phyloP scores from a whole-genome alignment of 768 basidiomycete species.

The Amanita pallidorosea region DNA sequence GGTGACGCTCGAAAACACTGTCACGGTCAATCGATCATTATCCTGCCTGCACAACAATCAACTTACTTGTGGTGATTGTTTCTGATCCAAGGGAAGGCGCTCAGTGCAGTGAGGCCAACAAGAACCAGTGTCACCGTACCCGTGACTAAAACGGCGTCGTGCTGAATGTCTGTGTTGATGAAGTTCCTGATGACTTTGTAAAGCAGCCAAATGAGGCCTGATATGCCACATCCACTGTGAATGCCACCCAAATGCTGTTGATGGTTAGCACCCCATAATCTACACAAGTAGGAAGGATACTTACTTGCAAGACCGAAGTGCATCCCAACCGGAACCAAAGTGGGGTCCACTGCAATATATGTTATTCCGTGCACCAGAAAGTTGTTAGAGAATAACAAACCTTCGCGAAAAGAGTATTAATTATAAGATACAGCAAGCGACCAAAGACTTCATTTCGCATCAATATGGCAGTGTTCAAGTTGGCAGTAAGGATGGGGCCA shows the following conservation, averaged over 20 bases:
- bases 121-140: constrained; percentile 49
- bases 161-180: constrained; percentile 33
- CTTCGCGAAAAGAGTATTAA: constrained; percentile 66
- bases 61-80: constrained; percentile 74
- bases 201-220: constrained; percentile 61
- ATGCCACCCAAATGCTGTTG: constrained; percentile 67
- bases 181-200: constrained; percentile 51
- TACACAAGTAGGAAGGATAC: not conserved
- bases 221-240: constrained; percentile 65
- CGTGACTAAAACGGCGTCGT: constrained; percentile 46
- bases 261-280: constrained; percentile 6
- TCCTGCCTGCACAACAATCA: not conserved
- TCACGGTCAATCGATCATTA: not conserved
- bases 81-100: constrained; percentile 72
- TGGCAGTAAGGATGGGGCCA: constrained; percentile 61
- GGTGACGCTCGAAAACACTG: constrained; percentile 72
- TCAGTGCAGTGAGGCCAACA: constrained; percentile 46
- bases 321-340: constrained; percentile 62
- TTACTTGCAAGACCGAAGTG: constrained; percentile 61
- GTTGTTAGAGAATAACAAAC: constrained; percentile 18
- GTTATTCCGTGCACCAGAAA: constrained; percentile 6
- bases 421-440: constrained; percentile 50
- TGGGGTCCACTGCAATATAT: constrained; percentile 49
- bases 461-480: constrained; percentile 60
- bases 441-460: constrained; percentile 76